Evolutionary conservation across 331 rosid genomes (phyloP).

Genomic region (Pyrus hybrid): DNA sequence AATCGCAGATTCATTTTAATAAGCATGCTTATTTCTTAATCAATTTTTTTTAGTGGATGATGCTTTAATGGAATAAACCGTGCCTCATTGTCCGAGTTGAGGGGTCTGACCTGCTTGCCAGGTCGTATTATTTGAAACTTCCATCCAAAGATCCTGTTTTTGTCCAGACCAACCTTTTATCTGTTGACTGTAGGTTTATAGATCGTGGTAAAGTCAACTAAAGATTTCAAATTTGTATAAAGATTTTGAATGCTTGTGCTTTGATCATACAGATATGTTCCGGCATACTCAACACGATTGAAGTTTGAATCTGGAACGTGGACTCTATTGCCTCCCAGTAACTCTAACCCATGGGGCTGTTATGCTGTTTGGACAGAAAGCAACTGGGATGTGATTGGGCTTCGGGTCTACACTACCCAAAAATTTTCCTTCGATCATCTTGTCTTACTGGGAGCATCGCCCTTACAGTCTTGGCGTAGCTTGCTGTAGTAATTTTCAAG

Average conservation of each 20-base stretch:
- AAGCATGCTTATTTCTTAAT: background rate
- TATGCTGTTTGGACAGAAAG: constrained; percentile 92
- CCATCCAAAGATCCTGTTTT: too few species aligned
- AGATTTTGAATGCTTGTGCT: background rate
- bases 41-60: background rate
- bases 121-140: background rate
- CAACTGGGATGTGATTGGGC: constrained; percentile 75
- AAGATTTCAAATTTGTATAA: background rate
- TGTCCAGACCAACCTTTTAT: background rate
- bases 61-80: background rate
- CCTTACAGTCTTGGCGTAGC: constrained; percentile 54
- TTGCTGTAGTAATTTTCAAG: constrained; percentile 46
- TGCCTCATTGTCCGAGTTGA: background rate
- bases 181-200: too few species aligned
- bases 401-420: constrained; percentile 64
- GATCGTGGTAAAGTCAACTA: background rate
- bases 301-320: constrained; percentile 72
- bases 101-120: background rate
- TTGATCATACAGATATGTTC: constrained; percentile 64
- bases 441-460: constrained; percentile 60
- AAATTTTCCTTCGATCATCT: constrained; percentile 45
- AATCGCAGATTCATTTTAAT: background rate
- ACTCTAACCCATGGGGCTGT: constrained; percentile 64
- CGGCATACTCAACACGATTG: constrained; percentile 83
- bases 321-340: constrained; percentile 41